Evolutionary conservation across 208 protist genomes (phyloP).

Genomic region (Vickermania spadyakhi): DNA sequence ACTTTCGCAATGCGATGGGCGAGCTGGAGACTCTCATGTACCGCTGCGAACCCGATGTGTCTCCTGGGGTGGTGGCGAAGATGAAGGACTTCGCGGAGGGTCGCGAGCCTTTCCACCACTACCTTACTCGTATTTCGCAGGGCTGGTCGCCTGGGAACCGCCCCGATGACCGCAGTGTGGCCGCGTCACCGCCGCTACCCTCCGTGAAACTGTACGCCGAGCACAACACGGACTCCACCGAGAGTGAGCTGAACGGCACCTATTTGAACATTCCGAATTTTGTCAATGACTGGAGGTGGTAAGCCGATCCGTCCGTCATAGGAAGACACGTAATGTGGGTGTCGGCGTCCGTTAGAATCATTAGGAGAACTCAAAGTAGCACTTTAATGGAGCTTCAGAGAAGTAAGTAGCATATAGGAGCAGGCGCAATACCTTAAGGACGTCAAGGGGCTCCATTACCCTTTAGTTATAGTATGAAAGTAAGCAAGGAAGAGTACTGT

Average conservation of each 20-base stretch:
- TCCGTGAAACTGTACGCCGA: conserved; percentile 73
- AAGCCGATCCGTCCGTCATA: conserved; percentile 8
- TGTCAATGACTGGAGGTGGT: conserved; percentile 86
- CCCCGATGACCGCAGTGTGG: conserved; percentile 77
- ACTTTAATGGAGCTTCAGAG: too few species aligned
- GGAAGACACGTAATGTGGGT: too few species aligned
- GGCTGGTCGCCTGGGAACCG: conserved; percentile 73
- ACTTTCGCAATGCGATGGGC: conserved; percentile 68
- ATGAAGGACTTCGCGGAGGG: conserved; percentile 77
- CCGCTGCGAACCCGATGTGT: conserved; percentile 61
- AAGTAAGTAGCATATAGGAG: too few species aligned
- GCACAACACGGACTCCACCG: conserved; percentile 78
- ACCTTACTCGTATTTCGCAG: conserved; percentile 73
- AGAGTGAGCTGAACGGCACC: conserved; percentile 68
- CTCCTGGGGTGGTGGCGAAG: conserved; percentile 50
- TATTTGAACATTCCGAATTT: conserved; percentile 82
- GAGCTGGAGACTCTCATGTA: conserved; percentile 77
- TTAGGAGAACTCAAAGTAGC: too few species aligned
- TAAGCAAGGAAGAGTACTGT: too few species aligned
- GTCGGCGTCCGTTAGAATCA: too few species aligned
- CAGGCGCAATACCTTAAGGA: too few species aligned
- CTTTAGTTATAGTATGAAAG: too few species aligned
- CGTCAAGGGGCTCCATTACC: too few species aligned
- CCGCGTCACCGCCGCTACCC: conserved; percentile 45
- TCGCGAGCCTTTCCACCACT: conserved; percentile 83